These are phyloP conservation scores for Quillaja saponaria DNA, from an alignment of 306 rosid genomes.

Conservation along the genomic window DNA sequence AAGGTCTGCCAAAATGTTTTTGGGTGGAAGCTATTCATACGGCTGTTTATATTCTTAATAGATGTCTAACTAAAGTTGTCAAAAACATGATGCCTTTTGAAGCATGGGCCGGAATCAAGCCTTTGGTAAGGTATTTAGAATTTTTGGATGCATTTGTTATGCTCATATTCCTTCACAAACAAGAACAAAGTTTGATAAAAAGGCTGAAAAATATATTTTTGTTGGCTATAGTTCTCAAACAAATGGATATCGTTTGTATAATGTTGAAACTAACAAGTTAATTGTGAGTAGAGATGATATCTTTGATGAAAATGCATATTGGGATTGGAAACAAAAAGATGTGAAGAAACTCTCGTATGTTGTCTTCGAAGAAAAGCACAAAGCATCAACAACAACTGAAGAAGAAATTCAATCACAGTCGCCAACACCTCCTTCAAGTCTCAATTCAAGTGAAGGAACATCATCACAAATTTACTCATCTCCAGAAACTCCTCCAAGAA, in stretches of 20 bases:
- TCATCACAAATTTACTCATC: no score
- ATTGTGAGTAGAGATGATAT: background rate
- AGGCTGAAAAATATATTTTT: background rate
- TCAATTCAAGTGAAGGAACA: no score
- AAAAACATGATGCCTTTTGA: background rate
- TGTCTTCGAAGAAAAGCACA: background rate
- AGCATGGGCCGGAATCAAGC: constrained; percentile 4
- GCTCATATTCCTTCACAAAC: background rate
- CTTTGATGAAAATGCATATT: background rate
- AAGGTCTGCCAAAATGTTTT: background rate
- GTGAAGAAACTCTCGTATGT: background rate
- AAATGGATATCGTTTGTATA: background rate
- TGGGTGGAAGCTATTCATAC: background rate
- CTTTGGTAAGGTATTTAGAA: background rate
- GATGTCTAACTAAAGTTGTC: background rate
- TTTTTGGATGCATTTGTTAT: background rate
- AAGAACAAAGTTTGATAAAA: background rate
- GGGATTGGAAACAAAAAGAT: background rate
- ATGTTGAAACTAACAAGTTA: background rate
- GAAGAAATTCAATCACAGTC: background rate
- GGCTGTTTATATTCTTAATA: background rate
- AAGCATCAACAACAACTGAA: background rate
- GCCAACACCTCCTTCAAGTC: no score
- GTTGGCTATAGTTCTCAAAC: background rate
- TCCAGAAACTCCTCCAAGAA: background rate